A percentile compares a stretch with the other conserved stretches of the same genome.
Conservation (phyloP, 495 filamentous ascomycete genomes). For the Pyrenula aspistea region DNA sequence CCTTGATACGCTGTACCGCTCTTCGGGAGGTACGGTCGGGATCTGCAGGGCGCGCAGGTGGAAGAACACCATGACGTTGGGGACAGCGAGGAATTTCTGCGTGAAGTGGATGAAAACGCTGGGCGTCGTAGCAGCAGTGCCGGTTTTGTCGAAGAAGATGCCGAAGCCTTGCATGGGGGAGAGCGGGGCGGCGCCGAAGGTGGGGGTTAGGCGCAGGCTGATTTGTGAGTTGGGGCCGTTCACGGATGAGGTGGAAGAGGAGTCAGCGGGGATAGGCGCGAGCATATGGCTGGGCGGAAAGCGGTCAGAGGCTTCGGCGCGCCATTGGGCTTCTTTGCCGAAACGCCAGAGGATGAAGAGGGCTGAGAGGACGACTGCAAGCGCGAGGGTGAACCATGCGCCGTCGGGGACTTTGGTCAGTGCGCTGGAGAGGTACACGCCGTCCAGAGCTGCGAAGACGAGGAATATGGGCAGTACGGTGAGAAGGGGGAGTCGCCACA, state of each 20-base stretch:
- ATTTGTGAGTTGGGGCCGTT: not conserved
- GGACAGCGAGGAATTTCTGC: constrained; percentile 45
- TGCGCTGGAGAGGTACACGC: constrained; percentile 47
- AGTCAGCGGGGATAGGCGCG: not conserved
- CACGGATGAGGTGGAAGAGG: not conserved
- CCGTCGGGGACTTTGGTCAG: constrained; percentile 53
- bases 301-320: constrained; percentile 41
- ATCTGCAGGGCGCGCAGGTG: constrained; percentile 44
- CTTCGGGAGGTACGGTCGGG: constrained; percentile 25
- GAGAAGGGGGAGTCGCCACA: constrained; percentile 43
- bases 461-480: constrained; percentile 44
- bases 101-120: constrained; percentile 54
- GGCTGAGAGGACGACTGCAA: constrained; percentile 37
- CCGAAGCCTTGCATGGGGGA: constrained; percentile 39
- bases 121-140: constrained; percentile 31
- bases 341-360: constrained; percentile 56
- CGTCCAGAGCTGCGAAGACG: constrained; percentile 44
- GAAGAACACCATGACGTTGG: constrained; percentile 49
- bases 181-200: constrained; percentile 33
- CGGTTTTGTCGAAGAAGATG: constrained; percentile 57
- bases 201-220: constrained; percentile 15
- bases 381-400: constrained; percentile 55
- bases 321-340: constrained; percentile 59
- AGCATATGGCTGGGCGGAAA: constrained; percentile 35
- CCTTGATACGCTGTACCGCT: constrained; percentile 33